Percentiles rank a stretch among this genome's conserved stretches.
Evolutionary conservation across 2,329 filamentous ascomycete species (phyloP).

Genomic region (Saccharata proteae): DNA sequence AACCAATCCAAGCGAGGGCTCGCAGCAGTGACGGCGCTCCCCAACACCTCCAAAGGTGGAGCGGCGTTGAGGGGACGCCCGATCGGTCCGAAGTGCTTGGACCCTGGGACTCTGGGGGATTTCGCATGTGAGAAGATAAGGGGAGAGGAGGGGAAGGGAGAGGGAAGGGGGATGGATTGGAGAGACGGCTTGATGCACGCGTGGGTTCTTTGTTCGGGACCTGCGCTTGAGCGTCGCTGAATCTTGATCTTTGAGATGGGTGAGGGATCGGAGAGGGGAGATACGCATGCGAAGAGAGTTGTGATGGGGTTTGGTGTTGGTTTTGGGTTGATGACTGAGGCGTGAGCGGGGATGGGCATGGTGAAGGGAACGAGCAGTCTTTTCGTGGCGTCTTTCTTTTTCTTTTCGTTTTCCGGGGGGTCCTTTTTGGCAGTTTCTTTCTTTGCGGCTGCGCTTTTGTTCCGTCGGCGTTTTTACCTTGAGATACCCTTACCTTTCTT

Average conservation of each 20-base stretch:
- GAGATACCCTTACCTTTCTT: too few relatives aligned
- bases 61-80: slow-evolving; percentile 12
- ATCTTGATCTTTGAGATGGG: too few relatives aligned
- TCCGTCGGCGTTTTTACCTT: too few relatives aligned
- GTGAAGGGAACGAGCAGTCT: too few relatives aligned
- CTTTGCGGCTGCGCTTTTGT: too few relatives aligned
- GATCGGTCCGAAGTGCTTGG: slow-evolving; percentile 25
- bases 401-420: too few relatives aligned
- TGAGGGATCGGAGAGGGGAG: not conserved
- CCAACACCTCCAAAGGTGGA: slow-evolving; percentile 14
- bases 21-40: slow-evolving; percentile 22
- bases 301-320: too few relatives aligned
- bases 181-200: slow-evolving; percentile 25
- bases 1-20: slow-evolving; percentile 24
- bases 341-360: slow-evolving; percentile 12
- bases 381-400: too few relatives aligned
- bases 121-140: slow-evolving; percentile 15
- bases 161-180: too few relatives aligned
- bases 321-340: slow-evolving; percentile 10
- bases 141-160: too few relatives aligned
- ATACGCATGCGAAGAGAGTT: slow-evolving; percentile 4
- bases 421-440: too few relatives aligned
- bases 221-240: slow-evolving; percentile 26
- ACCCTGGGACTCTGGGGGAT: slow-evolving; percentile 25
- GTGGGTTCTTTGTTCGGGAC: slow-evolving; percentile 5